Evolutionary conservation across 306 rosid genomes (phyloP).

Genomic region (Purshia tridentata): DNA sequence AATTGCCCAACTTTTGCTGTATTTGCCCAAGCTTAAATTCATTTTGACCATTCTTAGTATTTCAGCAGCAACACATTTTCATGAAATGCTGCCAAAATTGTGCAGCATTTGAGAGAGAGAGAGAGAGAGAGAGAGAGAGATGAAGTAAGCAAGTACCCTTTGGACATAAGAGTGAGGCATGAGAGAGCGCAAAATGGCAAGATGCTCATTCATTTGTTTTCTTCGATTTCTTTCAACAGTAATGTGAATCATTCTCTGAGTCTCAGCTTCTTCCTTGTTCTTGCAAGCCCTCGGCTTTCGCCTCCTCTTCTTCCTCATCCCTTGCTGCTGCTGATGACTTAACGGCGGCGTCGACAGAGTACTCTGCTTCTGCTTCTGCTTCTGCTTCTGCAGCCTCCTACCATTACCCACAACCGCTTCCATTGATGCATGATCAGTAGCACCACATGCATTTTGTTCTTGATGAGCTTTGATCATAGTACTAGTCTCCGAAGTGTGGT

Average conservation of each 20-base stretch:
- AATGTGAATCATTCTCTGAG: slow-evolving; percentile 93
- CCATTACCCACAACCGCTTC: neutral
- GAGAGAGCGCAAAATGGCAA: slow-evolving; percentile 78
- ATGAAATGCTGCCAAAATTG: no score
- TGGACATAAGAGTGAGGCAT: slow-evolving; percentile 86
- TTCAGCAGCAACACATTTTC: no score
- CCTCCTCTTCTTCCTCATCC: slow-evolving; percentile 67
- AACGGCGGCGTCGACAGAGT: neutral
- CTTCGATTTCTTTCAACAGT: slow-evolving; percentile 88
- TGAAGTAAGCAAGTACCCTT: slow-evolving; percentile 58
- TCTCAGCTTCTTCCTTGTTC: slow-evolving; percentile 89
- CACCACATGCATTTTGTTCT: neutral
- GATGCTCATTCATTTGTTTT: slow-evolving; percentile 91
- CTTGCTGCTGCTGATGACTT: slow-evolving; percentile 24
- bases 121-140: neutral
- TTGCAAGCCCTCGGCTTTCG: slow-evolving; percentile 73
- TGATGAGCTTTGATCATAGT: neutral
- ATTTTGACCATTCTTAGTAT: no score
- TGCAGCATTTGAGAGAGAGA: neutral
- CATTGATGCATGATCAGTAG: neutral
- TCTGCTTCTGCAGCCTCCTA: neutral
- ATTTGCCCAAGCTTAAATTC: no score
- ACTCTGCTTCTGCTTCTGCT: neutral
- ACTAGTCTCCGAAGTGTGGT: slow-evolving; percentile 26
- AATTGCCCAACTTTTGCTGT: no score